Evolutionary conservation across 495 filamentous ascomycete species (phyloP), one percentile per base, ranked within the genome.

Genomic region (Trichoderma virens): DNA sequence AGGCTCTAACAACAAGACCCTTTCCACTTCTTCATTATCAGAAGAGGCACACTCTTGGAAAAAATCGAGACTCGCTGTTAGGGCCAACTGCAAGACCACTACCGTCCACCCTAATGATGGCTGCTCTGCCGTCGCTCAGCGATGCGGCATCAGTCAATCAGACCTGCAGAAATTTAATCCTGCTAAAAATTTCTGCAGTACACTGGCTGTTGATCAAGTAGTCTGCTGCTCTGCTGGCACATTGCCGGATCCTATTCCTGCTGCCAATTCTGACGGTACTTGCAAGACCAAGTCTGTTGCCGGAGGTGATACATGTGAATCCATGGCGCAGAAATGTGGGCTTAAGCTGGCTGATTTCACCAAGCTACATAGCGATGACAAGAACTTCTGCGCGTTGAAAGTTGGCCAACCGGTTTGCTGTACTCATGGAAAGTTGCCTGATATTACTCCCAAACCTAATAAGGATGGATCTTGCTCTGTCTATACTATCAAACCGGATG

Each of bases 201-300:
- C n/a, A n/a, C n/a, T n/a, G n/a, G n/a, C n/a, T n/a, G n/a, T n/a
- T 6, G 70, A 70, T 16, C 67, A 81, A 35, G 54, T 72, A 20
- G 79, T 82, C 45, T 84, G 80, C 70, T 83, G 80, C 65, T 72
- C 72, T 23, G 30, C 61, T 16, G 69, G 69, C 39, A 66, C 45
- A 5, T 35, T 71, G 11, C 69, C 69, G 6, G 62, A 64, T 64
- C 66, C 59, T 38, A 39, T 64, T 25, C 67, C 69, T 2, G 59
- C 62, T 1, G 69, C 60, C 28, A 70, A 70, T 59, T 38, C 67
- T 3, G 65, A 72, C 56, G 72, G 71, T 45, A 72, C 69, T 8
- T 73, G 71, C 61, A 70, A 67, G 61, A 70, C 64, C 9, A 61
- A 51, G 27, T 28, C 20, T 23, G 72, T 70, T 3, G 56, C 64